These are phyloP conservation scores for Kuraishia borneana DNA, from an alignment of 805 yeast species.

Conservation along the genomic window DNA sequence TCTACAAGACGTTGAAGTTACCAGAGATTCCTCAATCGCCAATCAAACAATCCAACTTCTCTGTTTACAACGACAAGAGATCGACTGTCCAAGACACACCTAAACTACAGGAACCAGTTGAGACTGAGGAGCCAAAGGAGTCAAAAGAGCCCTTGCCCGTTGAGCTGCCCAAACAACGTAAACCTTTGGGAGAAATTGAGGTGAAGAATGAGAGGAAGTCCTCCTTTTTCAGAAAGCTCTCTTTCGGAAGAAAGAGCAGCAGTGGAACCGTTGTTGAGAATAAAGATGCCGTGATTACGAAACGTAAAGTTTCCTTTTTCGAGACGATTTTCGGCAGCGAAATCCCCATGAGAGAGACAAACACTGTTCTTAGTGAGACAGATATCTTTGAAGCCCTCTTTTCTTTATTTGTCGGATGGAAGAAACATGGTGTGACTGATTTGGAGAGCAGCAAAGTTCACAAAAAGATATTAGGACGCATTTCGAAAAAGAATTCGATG, in stretches of 20 bases:
- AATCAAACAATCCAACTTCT: conserved; percentile 13
- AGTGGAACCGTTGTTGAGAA: conserved; percentile 2
- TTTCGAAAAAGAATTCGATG: conserved; percentile 49
- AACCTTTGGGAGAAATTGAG: conserved; percentile 14
- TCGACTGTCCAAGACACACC: conserved; percentile 1
- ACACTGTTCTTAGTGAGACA: conserved; percentile 24
- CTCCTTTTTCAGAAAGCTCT: conserved; percentile 35
- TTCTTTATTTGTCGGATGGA: conserved; percentile 57
- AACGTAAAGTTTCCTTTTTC: conserved; percentile 16
- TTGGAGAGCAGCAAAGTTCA: conserved; percentile 32
- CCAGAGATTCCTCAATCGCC: conserved; percentile 34
- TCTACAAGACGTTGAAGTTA: conserved; percentile 34
- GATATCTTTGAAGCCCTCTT: conserved; percentile 57
- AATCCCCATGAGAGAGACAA: conserved; percentile 14
- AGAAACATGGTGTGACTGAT: conserved; percentile 54
- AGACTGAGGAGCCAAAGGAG: too few species aligned
- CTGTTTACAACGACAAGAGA: conserved; percentile 3
- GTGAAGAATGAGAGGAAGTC: conserved; percentile 4
- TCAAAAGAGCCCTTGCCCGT: not conserved
- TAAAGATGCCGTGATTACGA: not conserved
- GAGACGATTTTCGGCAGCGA: conserved; percentile 27
- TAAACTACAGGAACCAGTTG: conserved; percentile 5
- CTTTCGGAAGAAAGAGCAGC: conserved; percentile 31
- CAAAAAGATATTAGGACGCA: conserved; percentile 42
- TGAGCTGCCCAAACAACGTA: conserved; percentile 10